Evolutionary conservation across 2,329 filamentous ascomycete species (phyloP).

Genomic region (Cladosporium sp.): DNA sequence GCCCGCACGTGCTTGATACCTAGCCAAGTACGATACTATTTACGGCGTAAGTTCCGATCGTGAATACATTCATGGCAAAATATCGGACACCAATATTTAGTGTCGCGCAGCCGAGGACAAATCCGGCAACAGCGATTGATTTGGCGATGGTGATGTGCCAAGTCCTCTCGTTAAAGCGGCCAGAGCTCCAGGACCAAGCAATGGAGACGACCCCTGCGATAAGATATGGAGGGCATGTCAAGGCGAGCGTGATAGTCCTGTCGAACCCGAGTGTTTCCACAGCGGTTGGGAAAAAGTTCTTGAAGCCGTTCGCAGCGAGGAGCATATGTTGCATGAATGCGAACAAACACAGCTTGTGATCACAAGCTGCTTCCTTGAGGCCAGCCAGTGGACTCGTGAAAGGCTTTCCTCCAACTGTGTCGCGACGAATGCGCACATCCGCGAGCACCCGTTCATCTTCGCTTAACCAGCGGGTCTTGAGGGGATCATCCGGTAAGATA

Average conservation of each 20-base stretch:
- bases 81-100: constrained; percentile 7
- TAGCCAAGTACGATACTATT: too few species aligned
- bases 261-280: constrained; percentile 41
- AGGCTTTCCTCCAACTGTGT: constrained; percentile 40
- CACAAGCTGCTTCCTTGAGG: constrained; percentile 11
- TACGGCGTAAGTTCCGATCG: too few species aligned
- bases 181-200: constrained; percentile 41
- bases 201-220: constrained; percentile 38
- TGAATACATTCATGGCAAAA: too few species aligned
- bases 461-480: constrained; percentile 54
- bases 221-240: constrained; percentile 39
- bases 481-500: constrained; percentile 53
- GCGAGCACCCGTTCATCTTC: constrained; percentile 40
- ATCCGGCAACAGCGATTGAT: background rate
- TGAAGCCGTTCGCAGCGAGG: background rate
- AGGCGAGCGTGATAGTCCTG: constrained; percentile 37
- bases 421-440: constrained; percentile 33
- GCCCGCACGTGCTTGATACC: too few species aligned
- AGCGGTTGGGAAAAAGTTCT: constrained; percentile 29
- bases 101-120: background rate
- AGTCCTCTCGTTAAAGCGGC: constrained; percentile 43
- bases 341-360: constrained; percentile 4
- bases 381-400: too few species aligned
- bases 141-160: constrained; percentile 35
- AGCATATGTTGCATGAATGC: too few species aligned